These are phyloP conservation scores for Eutrema heterophyllum DNA, from an alignment of 345 rosid genomes.

Conservation along the genomic window DNA sequence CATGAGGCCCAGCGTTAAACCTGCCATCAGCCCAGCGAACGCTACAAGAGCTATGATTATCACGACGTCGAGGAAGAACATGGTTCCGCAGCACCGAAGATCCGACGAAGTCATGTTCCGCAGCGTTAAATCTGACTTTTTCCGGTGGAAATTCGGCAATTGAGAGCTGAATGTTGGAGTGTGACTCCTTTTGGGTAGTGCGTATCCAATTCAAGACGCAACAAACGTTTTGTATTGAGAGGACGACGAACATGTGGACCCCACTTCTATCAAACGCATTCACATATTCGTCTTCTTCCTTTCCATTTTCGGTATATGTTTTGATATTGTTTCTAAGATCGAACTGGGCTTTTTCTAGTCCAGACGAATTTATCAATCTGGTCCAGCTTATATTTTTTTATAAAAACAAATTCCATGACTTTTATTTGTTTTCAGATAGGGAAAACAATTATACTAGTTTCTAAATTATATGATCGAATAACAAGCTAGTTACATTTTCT, in stretches of 20 bases:
- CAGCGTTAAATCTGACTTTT: too few species aligned
- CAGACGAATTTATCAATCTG: background rate
- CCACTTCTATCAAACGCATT: background rate
- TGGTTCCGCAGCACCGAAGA: slow-evolving; percentile 44
- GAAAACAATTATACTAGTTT: too few species aligned
- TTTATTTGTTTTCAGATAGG: too few species aligned
- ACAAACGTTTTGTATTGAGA: background rate
- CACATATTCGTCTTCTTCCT: background rate
- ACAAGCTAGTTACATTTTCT: too few species aligned
- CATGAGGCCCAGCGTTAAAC: slow-evolving; percentile 94
- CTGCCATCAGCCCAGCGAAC: slow-evolving; percentile 94
- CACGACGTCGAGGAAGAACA: slow-evolving; percentile 46
- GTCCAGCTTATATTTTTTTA: too few species aligned
- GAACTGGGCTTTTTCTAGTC: background rate
- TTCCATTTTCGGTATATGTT: background rate
- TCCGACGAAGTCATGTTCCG: slow-evolving; percentile 28
- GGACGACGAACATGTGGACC: background rate
- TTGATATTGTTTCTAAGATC: background rate
- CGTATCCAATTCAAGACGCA: slow-evolving; percentile 4
- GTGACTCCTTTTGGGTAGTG: background rate
- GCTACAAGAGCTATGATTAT: slow-evolving; percentile 52
- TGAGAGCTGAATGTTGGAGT: background rate
- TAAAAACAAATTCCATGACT: too few species aligned
- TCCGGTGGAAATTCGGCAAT: background rate
- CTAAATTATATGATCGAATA: too few species aligned